These are phyloP conservation scores for Pugionium dolabratum DNA, from an alignment of 345 rosid genomes.

Conservation along the genomic window DNA sequence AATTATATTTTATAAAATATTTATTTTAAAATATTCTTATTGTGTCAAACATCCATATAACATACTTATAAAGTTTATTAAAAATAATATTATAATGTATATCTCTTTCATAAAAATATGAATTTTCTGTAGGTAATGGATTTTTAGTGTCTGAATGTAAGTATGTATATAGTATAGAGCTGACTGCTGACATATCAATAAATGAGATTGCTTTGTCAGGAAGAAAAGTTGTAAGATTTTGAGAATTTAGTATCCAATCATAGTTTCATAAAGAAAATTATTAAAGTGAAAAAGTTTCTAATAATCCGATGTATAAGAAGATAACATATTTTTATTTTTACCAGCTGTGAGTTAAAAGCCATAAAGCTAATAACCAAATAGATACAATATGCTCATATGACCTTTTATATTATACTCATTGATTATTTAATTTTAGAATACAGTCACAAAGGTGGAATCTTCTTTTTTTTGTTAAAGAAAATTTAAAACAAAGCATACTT, in stretches of 20 bases:
- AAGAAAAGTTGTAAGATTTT: slow-evolving; percentile 30
- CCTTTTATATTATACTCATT: neutral
- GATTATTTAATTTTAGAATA: neutral
- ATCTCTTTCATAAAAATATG: neutral
- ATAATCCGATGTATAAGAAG: slow-evolving; percentile 10
- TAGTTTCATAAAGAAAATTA: slow-evolving; percentile 26
- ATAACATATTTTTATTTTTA: slow-evolving; percentile 25
- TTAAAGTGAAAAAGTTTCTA: slow-evolving; percentile 30
- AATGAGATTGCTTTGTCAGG: slow-evolving; percentile 31
- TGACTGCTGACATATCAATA: neutral
- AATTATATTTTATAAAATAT: too few relatives aligned
- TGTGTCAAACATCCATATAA: too few relatives aligned
- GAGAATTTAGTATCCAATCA: slow-evolving; percentile 23
- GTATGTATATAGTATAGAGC: slow-evolving; percentile 5
- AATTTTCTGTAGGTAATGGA: neutral
- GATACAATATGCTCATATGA: slow-evolving; percentile 9
- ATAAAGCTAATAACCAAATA: slow-evolving; percentile 16
- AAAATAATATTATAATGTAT: too few relatives aligned
- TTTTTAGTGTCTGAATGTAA: neutral
- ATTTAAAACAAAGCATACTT: too few relatives aligned
- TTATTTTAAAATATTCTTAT: too few relatives aligned
- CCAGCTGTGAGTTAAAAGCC: slow-evolving; percentile 4
- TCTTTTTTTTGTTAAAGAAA: neutral
- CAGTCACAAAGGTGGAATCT: slow-evolving; percentile 3
- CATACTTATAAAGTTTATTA: too few relatives aligned